Base-by-base conservation (phyloP, 2,329 filamentous ascomycete species). In the Sodiomyces alkalinus region DNA sequence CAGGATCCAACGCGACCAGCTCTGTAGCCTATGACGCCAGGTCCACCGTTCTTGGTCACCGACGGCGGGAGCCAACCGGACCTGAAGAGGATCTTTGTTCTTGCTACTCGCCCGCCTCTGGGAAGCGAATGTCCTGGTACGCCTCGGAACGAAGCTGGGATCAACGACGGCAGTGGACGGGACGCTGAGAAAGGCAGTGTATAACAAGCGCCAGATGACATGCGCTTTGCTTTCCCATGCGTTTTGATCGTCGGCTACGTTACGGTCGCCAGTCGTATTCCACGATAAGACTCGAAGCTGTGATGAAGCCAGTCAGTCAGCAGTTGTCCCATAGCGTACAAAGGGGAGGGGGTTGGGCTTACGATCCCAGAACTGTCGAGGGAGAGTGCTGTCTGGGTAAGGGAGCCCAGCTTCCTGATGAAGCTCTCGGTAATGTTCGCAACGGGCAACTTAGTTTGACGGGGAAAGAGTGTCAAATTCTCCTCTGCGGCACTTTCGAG, bases 191-290 rank as follows among this genome's bases (percentile, higher is more conserved):
- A 28, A 19, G 3, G 31, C 35, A 6, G 31, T 28, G 22, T 33
- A 23, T 5, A 37, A n/a, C 6, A 37, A 33, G 20, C 35, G 35
- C 16, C 20, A 28, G n/a, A 37, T 19, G 17, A 31, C 26, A 9
- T 33, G 37, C 31, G 14, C 41, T 34, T 33, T 40, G 10, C 20
- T 22, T 22, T 38, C n/a, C n/a, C n/a, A n/a, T n/a, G n/a, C n/a
- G n/a, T n/a, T n/a, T n/a, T n/a, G n/a, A n/a, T n/a, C n/a, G n/a
- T n/a, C n/a, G n/a, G n/a, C n/a, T n/a, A n/a, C n/a, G n/a, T n/a
- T n/a, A n/a, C n/a, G n/a, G n/a, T n/a, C n/a, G n/a, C n/a, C n/a
- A n/a, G n/a, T n/a, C n/a, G n/a, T n/a, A n/a, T n/a, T n/a, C n/a
- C n/a, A n/a, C n/a, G n/a, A n/a, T n/a, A n/a, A n/a, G n/a, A n/a